Base-by-base conservation (phyloP, 176 grass and related monocot species). In the Tillandsia fasciculata region DNA sequence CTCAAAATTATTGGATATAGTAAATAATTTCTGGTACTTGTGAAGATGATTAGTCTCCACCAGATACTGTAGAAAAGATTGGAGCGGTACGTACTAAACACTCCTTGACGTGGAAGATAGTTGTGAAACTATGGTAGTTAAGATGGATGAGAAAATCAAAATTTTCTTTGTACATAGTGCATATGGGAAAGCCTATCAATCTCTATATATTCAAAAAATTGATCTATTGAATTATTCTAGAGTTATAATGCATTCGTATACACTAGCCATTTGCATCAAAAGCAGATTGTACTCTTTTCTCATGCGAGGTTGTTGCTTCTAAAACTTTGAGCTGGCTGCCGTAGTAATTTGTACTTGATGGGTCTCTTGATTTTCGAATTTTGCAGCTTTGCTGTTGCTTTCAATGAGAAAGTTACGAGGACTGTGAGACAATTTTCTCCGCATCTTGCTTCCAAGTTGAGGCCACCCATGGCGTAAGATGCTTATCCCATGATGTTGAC, bases 361-460 rank as follows among this genome's bases (percentile, higher is more conserved):
- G 15, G 14, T 17, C 20, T 61, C 56, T 61, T 61, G 56, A 61
- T 8, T 7, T 61, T 61, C 22, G 17, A 2, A 18, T 61, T 61
- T 42, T 52, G 63, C 77, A 79, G 77, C 50, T 79, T 79, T 66
- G 77, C 77, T 1, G 77, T 79, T 58, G 64, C 77, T 64, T 97
- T 92, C 51, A 97, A 97, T 64, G 95, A 99, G 80, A 99, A 94
- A 67, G 84, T 91, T 20, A 99, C 95, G 51, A 84, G 87, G 76
- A 90, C 87, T 9, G 84, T 99, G 7, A 78, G 95, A 48, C 87
- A 87, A 47, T 94, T 99, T 72, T 99, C 95, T 75, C 95, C 95
- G 80, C 95, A 90, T 83, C 84, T 99, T 81, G 95, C 95, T 80
- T 87, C 90, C 77, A 99, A 99, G 78, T 84, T 99, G 95, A 90